Evolutionary conservation across 2,329 filamentous ascomycete genomes (phyloP).

Genomic region (Ophiostoma pallidulum): DNA sequence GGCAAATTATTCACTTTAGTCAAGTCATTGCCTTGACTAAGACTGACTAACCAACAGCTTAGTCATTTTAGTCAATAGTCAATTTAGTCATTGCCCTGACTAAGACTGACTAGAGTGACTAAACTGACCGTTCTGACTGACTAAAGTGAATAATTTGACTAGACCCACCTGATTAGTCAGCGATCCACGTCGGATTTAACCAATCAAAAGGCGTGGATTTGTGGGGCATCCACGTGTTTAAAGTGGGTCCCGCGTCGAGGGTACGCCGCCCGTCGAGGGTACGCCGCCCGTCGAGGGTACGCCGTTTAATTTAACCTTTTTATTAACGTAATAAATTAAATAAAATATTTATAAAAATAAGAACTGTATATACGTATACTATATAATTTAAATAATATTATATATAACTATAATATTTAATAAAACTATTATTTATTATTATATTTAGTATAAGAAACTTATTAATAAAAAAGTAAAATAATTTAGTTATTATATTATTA

Average conservation of each 20-base stretch:
- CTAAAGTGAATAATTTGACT: background rate
- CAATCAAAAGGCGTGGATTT: too few relatives aligned
- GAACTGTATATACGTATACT: background rate
- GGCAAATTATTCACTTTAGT: background rate
- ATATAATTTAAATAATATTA: background rate
- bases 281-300: too few relatives aligned
- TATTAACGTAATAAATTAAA: too few relatives aligned
- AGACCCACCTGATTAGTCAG: too few relatives aligned
- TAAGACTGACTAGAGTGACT: background rate
- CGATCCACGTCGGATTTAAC: too few relatives aligned
- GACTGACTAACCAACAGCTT: background rate
- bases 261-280: too few relatives aligned
- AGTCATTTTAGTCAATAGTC: background rate
- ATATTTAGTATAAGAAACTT: too few relatives aligned
- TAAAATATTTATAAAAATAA: too few relatives aligned
- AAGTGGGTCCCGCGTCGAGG: too few relatives aligned
- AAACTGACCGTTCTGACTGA: background rate
- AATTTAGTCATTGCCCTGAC: background rate
- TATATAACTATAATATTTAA: background rate
- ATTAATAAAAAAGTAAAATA: background rate
- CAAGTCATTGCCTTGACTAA: background rate
- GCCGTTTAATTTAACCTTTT: too few relatives aligned
- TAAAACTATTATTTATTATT: background rate
- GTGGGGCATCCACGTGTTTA: too few relatives aligned
- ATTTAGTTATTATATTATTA: background rate